Percentiles rank a stretch among this genome's conserved stretches.
Conservation (phyloP, 352 stramenopile species). For the Peronospora belbahrii region DNA sequence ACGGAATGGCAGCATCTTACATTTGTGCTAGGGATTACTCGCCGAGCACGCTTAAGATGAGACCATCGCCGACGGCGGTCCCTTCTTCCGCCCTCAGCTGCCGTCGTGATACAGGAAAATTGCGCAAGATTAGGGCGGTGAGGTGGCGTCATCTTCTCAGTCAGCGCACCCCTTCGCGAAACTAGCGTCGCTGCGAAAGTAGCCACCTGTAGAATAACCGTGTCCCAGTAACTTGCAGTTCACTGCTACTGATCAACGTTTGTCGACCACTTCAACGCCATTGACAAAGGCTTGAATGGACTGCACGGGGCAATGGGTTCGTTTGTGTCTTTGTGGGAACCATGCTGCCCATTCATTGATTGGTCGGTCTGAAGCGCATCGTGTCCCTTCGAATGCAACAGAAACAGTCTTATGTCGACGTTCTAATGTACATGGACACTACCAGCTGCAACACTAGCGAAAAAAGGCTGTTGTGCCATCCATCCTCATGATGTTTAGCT, state of each 20-base stretch:
- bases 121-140: not conserved
- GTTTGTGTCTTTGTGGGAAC: conserved; percentile 1
- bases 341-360: conserved; percentile 13
- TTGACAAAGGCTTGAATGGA: not conserved
- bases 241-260: not conserved
- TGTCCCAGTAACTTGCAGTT: not conserved
- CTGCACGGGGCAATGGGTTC: conserved; percentile 2
- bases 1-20: conserved; percentile 7
- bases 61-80: not conserved
- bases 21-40: not conserved
- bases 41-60: not conserved
- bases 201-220: not conserved
- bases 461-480: not conserved
- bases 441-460: not conserved
- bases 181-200: conserved; percentile 1
- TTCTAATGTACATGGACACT: conserved; percentile 3
- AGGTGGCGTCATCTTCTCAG: not conserved
- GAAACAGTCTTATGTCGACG: conserved; percentile 4
- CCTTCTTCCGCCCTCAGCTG: conserved; percentile 18
- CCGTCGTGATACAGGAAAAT: not conserved
- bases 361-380: not conserved
- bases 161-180: conserved; percentile 6
- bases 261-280: not conserved
- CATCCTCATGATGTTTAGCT: too few species aligned
- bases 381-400: conserved; percentile 21